These are phyloP conservation scores for Phytophthora pluvialis DNA, from an alignment of 352 stramenopile species.

Conservation along the genomic window DNA sequence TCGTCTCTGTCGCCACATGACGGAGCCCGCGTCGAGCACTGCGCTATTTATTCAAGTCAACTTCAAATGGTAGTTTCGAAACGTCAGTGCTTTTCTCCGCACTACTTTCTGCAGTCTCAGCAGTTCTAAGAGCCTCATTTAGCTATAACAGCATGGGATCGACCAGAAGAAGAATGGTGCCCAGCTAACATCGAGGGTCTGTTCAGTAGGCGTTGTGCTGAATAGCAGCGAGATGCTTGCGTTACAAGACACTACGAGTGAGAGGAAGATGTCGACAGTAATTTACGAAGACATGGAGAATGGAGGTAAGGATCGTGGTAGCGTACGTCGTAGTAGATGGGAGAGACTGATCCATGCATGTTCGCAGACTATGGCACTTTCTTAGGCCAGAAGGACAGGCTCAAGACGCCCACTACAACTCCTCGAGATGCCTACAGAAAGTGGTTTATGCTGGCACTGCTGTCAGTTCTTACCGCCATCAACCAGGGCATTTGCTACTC, in stretches of 20 bases:
- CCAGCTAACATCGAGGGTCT: neutral
- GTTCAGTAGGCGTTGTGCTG: conserved; percentile 4
- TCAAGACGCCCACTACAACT: neutral
- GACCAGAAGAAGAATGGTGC: neutral
- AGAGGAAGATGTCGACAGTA: conserved; percentile 22
- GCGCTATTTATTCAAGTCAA: conserved; percentile 1
- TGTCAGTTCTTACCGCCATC: conserved; percentile 65
- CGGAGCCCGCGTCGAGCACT: neutral
- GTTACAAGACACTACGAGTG: conserved; percentile 6
- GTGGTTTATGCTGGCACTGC: conserved; percentile 67
- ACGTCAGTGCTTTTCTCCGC: neutral
- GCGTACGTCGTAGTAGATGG: neutral
- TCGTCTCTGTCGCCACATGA: neutral
- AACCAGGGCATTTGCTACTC: conserved; percentile 86
- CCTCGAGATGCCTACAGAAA: conserved; percentile 19
- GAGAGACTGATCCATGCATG: neutral
- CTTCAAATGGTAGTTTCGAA: conserved; percentile 19
- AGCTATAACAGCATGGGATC: conserved; percentile 7
- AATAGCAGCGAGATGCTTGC: conserved; percentile 22
- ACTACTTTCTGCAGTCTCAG: neutral
- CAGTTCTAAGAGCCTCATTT: neutral
- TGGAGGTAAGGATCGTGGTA: conserved; percentile 13
- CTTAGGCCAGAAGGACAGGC: conserved; percentile 24
- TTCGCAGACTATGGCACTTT: conserved; percentile 32
- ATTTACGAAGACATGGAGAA: conserved; percentile 37